Evolutionary conservation across 305 asterid genomes (phyloP), one percentile per base, ranked within the genome.

Genomic region (Fraxinus velutina): DNA sequence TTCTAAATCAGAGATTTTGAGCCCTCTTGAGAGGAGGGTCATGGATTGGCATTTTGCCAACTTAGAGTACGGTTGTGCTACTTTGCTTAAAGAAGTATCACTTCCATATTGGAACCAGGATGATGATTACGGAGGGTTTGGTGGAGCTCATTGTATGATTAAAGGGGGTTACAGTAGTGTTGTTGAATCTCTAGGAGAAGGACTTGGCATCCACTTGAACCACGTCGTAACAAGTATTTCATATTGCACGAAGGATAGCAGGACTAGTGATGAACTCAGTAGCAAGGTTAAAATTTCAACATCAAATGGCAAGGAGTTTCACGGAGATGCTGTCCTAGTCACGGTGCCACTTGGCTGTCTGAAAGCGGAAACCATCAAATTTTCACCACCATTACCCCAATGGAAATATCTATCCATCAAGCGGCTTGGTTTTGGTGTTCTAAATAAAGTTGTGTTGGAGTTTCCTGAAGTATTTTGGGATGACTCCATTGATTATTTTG

Each of bases 21-120:
- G 89, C 89, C 98, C 97, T 85, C 91, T 92, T 64, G 99, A 96
- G 90, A 92, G 99, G 90, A 94, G 99, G 89, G 98, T 94, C 78
- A 96, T 96, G 97, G 97, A 96, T 91, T 96, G 99, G 99, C 99
- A 96, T 90, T 94, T 94, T 83, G 99, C 99, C 17, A 93, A 96
- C 87, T 86, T 96, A 85, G 99, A 96, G 87, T 94, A 96, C 87
- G 98, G 99, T 22, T 96, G 98, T 86, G 98, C 98, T 83, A 95
- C 99, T 75, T 86, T 89, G 87, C 98, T 96, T 70, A 87, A 91
- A 88, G 97, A 94, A 78, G 98, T 94, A 34, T 96, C 99, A 79
- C 97, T 94, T 80, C 98, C 98, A n/a, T 79, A 92, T 85, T 96
- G 99, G 98, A 96, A 94, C 84, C 99, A 96, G 84, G 99, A 96